Evolutionary conservation across 108 stramenopile genomes (phyloP).

Genomic region (Cyclotella sp.): DNA sequence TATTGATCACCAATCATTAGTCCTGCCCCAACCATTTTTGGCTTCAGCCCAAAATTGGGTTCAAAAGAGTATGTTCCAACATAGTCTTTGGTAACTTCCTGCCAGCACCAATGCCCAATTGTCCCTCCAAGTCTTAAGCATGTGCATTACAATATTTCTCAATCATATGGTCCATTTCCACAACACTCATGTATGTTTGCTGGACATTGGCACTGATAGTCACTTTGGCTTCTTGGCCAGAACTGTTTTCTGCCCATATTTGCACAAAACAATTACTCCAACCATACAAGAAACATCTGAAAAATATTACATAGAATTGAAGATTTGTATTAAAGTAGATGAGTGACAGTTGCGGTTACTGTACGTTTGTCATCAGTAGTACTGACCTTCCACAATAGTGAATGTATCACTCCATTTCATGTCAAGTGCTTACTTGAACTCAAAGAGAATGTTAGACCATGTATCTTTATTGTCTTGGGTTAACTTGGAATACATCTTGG

Average conservation of each 20-base stretch:
- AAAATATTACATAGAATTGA: too few relatives aligned
- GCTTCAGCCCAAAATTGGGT: too few relatives aligned
- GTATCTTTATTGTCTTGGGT: neutral
- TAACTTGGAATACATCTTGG: neutral
- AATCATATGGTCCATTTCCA: neutral
- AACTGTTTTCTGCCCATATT: neutral
- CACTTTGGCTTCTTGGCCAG: neutral
- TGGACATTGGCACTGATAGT: neutral
- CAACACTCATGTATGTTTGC: neutral
- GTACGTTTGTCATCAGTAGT: too few relatives aligned
- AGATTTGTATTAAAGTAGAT: too few relatives aligned
- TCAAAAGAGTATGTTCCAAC: too few relatives aligned
- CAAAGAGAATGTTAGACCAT: neutral
- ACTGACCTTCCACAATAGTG: too few relatives aligned
- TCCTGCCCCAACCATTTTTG: too few relatives aligned
- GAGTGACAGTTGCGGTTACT: too few relatives aligned
- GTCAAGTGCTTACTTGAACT: neutral
- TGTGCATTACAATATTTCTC: neutral
- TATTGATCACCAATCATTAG: too few relatives aligned
- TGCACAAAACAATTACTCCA: neutral
- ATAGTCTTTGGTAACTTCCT: too few relatives aligned
- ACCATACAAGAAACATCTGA: too few relatives aligned
- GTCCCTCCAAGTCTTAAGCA: neutral
- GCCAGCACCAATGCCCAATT: too few relatives aligned
- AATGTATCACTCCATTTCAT: neutral